Evolutionary conservation across 2,329 filamentous ascomycete species (phyloP).

Genomic region (Tolypocladium sp.): DNA sequence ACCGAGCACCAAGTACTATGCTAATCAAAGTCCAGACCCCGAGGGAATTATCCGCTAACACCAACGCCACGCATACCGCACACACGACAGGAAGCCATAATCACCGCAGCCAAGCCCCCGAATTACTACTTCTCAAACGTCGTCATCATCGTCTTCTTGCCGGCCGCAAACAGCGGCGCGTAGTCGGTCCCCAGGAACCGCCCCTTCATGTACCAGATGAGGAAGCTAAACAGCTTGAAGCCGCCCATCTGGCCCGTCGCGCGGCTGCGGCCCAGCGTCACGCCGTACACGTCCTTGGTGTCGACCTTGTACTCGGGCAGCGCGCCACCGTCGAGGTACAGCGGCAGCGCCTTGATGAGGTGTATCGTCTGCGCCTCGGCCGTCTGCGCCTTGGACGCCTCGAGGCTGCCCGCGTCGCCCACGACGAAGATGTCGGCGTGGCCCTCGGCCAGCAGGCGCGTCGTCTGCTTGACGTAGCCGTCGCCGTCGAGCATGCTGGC

Average conservation of each 20-base stretch:
- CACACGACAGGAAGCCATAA: not conserved
- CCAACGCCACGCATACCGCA: not conserved
- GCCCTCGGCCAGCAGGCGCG: constrained; percentile 23
- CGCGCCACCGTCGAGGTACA: constrained; percentile 19
- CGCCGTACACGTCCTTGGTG: constrained; percentile 20
- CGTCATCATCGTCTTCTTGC: constrained; percentile 20
- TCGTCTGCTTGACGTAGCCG: constrained; percentile 27
- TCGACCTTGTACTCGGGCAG: constrained; percentile 19
- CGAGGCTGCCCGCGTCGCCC: constrained; percentile 33
- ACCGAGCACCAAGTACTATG: too few species aligned
- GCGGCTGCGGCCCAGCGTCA: constrained; percentile 30
- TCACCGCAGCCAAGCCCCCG: not conserved
- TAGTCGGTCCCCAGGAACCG: constrained; percentile 26
- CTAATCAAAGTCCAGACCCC: too few species aligned
- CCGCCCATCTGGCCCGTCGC: constrained; percentile 27
- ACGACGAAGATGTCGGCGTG: constrained; percentile 32
- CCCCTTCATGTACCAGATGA: constrained; percentile 29
- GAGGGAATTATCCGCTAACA: too few species aligned
- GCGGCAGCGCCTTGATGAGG: constrained; percentile 23
- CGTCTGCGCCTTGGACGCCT: constrained; percentile 20
- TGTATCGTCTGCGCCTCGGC: constrained; percentile 24
- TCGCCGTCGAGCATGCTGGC: constrained; percentile 21
- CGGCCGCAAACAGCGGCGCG: constrained; percentile 18
- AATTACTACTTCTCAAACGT: constrained; percentile 21
- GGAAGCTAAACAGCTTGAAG: constrained; percentile 26